These are phyloP conservation scores for Chrysopogon serrulatus DNA, from an alignment of 176 grass and related monocot species.

Conservation along the genomic window DNA sequence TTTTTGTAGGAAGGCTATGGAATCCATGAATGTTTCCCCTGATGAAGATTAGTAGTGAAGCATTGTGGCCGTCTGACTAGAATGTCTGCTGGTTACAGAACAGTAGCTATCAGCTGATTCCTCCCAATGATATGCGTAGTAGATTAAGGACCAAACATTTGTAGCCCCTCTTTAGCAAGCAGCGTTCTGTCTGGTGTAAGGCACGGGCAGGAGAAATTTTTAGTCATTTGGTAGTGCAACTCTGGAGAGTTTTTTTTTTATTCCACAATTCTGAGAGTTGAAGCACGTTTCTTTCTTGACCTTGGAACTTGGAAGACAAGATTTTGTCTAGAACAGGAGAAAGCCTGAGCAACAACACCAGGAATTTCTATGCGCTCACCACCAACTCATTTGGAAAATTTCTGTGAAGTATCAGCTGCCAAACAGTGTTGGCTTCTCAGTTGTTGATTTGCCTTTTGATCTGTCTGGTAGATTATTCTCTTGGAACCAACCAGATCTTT, in stretches of 20 bases:
- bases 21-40: not conserved
- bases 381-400: not conserved
- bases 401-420: not conserved
- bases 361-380: not conserved
- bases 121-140: not conserved
- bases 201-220: not conserved
- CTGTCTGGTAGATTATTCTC: not conserved
- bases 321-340: not conserved
- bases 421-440: not conserved
- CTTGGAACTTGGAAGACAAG: not conserved
- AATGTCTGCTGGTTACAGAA: not conserved
- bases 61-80: not conserved
- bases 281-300: not conserved
- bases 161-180: not conserved
- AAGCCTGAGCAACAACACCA: not conserved
- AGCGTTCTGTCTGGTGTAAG: not conserved
- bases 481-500: not conserved
- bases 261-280: too few species aligned
- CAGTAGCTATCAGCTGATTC: not conserved
- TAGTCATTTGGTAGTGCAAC: not conserved
- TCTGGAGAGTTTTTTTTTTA: too few species aligned
- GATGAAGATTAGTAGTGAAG: conserved; percentile 1
- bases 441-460: not conserved
- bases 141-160: not conserved
- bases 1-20: conserved; percentile 2